These are phyloP conservation scores for Volvox africanus DNA, from an alignment of 139 green algal species.

Conservation along the genomic window DNA sequence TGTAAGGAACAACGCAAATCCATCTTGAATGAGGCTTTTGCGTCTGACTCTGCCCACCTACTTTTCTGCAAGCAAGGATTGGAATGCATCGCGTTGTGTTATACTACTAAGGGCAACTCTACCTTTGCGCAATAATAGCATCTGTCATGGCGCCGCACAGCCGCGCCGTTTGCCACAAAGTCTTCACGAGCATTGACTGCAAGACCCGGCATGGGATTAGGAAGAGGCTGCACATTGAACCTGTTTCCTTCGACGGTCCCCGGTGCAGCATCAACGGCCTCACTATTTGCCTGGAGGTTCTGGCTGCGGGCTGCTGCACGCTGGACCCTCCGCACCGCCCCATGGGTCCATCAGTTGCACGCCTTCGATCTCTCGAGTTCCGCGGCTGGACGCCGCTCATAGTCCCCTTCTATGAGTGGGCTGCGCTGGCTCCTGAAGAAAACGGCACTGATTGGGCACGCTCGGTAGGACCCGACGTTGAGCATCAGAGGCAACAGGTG, in stretches of 20 bases:
- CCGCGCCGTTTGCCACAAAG: no score
- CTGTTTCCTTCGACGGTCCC: not conserved
- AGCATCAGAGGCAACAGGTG: not conserved
- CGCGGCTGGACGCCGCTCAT: conserved; percentile 37
- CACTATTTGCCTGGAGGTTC: conserved; percentile 35
- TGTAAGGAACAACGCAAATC: not conserved
- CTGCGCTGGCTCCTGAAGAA: conserved; percentile 21
- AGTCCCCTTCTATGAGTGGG: conserved; percentile 44
- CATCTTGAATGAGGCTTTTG: not conserved
- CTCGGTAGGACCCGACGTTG: not conserved
- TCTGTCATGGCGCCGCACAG: no score
- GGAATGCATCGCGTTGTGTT: no score
- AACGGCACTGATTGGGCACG: not conserved
- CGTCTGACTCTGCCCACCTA: no score
- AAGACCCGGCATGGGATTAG: no score
- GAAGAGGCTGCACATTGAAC: no score
- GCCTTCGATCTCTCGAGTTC: conserved; percentile 40
- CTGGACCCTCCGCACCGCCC: conserved; percentile 17
- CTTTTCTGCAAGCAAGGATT: no score
- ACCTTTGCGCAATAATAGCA: no score
- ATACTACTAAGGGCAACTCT: no score
- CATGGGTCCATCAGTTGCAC: not conserved
- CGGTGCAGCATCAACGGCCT: conserved; percentile 42
- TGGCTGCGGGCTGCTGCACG: conserved; percentile 30
- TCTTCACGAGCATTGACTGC: no score